Conservation (phyloP, 805 yeast species). For the Helenozyma rhizophorensis region DNA sequence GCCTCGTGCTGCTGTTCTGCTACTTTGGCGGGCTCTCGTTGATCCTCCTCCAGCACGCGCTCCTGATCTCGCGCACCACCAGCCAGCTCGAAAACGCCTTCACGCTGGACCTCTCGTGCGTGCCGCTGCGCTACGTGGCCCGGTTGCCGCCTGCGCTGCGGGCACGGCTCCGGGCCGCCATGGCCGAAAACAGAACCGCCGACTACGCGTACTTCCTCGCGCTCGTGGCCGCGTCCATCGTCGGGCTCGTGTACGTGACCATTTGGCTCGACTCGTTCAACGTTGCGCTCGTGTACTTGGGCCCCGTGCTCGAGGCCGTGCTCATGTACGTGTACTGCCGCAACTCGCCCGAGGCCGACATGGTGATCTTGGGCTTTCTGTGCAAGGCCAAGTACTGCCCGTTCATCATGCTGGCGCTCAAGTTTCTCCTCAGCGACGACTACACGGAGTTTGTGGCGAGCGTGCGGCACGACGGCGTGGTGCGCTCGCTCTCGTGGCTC, state of each 20-base stretch:
- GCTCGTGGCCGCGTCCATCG: slow-evolving; percentile 22
- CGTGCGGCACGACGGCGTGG: neutral
- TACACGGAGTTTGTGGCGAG: slow-evolving; percentile 5
- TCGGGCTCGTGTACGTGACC: slow-evolving; percentile 14
- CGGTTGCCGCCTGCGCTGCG: slow-evolving; percentile 16
- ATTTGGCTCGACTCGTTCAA: slow-evolving; percentile 13
- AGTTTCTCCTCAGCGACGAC: slow-evolving; percentile 10
- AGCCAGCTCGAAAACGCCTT: slow-evolving; percentile 24
- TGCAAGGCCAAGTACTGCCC: slow-evolving; percentile 44
- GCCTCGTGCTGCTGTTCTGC: slow-evolving; percentile 32
- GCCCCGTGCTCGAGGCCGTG: slow-evolving; percentile 33
- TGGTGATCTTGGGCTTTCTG: slow-evolving; percentile 38
- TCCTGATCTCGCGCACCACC: slow-evolving; percentile 17
- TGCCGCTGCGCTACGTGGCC: slow-evolving; percentile 19
- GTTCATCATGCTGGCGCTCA: slow-evolving; percentile 13
- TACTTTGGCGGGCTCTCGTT: slow-evolving; percentile 25
- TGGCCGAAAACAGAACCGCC: slow-evolving; percentile 17
- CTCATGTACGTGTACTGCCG: slow-evolving; percentile 46
- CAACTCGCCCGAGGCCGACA: slow-evolving; percentile 36
- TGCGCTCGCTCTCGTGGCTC: slow-evolving; percentile 4
- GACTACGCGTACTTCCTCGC: slow-evolving; percentile 30
- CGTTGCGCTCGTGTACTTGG: slow-evolving; percentile 24
- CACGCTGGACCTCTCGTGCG: slow-evolving; percentile 10
- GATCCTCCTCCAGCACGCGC: slow-evolving; percentile 17
- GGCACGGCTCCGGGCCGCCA: slow-evolving; percentile 8